Base-by-base conservation (phyloP, 768 basidiomycete species). In the Mycena filopes region DNA sequence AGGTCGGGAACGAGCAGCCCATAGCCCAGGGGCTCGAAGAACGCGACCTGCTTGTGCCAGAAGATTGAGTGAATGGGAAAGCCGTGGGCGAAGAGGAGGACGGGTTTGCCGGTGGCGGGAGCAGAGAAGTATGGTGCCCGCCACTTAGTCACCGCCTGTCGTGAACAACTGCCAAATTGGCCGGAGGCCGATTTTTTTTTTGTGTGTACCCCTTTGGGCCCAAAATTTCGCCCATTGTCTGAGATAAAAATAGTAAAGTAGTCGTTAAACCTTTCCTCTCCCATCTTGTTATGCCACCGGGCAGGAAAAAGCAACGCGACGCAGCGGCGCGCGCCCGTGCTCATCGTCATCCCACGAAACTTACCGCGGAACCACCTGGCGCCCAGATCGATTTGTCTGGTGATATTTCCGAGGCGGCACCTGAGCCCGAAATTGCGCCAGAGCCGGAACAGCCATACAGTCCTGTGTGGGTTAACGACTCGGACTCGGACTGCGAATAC, bases 1-100 rank as follows among this genome's bases (percentile, higher is more conserved):
- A 84, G 78, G 68, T 87, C 85, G 1, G 84, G 85, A 4, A 78
- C 82, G 51, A 87, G 73, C 54, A 87, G 67, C 7, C 81, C 79
- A 66, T 83, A 85, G 20, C 83, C 83, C 38, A 73, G 66, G 8
- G 66, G 68, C 33, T 72, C 60, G 72, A 84, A 81, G 65, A 75
- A 79, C 10, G 70, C 57, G n/a, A 82, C 75, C 68, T 82, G 80
- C 42, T 77, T 70, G 29, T 72, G 72, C 83, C 83, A 85, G 65
- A 80, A 76, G 55, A 73, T 69, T 0, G 82, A 76, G n/a, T 78
- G 76, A 43, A 72, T 75, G 11, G 83, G 83, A 81, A 75, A 84
- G 20, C 83, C 84, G 60, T 86, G 84, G 18, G 81, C 60, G 45
- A 84, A 77, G 28, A 86, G 70, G 18, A 85, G 68, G 4, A 76